Evolutionary conservation across 768 basidiomycete genomes (phyloP).

Genomic region (Neoboletus magnificus): DNA sequence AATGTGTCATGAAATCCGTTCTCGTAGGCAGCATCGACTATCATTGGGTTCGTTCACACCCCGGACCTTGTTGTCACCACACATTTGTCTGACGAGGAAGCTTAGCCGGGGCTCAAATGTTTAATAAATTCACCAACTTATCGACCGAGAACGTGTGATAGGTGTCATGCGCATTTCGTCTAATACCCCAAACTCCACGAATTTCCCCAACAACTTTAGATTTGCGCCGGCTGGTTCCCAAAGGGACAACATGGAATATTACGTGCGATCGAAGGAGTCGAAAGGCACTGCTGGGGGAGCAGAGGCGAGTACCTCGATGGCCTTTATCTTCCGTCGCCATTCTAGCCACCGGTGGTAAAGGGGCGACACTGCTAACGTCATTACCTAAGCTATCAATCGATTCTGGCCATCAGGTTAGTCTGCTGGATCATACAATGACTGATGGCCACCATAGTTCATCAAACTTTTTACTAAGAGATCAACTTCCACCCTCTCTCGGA

Average conservation of each 20-base stretch:
- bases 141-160: slow-evolving; percentile 2
- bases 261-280: not conserved
- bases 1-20: not conserved
- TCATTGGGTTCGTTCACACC: not conserved
- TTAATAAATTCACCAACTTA: not conserved
- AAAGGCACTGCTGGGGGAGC: not conserved
- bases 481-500: not conserved
- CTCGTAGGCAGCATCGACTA: not conserved
- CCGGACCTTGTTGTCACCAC: not conserved
- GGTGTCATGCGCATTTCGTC: not conserved
- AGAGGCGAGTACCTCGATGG: not conserved
- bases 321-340: not conserved
- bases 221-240: not conserved
- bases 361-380: not conserved
- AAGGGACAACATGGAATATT: not conserved
- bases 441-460: not conserved
- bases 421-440: not conserved
- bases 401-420: not conserved
- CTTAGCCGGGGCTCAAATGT: not conserved
- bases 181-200: slow-evolving; percentile 3
- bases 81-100: not conserved
- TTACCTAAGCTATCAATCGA: not conserved
- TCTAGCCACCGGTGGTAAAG: not conserved
- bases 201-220: not conserved
- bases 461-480: not conserved